Evolutionary conservation across 208 protist genomes (phyloP).

Genomic region (Trypanosoma vivax): DNA sequence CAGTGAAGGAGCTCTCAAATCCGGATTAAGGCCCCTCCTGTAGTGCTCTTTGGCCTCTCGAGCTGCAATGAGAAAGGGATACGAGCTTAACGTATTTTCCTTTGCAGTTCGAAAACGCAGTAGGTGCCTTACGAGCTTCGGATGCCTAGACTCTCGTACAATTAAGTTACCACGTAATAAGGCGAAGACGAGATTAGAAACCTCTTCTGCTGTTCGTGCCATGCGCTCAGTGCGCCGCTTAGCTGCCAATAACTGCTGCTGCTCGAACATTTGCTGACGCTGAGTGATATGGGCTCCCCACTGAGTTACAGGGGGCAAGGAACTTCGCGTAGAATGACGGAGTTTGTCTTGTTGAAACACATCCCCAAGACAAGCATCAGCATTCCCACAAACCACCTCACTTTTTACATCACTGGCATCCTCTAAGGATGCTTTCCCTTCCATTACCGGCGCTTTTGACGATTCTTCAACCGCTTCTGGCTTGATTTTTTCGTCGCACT

Average conservation of each 20-base stretch:
- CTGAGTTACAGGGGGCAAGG: constrained; percentile 23
- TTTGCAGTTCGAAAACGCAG: constrained; percentile 22
- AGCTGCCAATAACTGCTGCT: constrained; percentile 63
- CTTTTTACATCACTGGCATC: constrained; percentile 23
- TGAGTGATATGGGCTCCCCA: constrained; percentile 56
- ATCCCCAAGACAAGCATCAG: constrained; percentile 4
- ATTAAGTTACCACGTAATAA: constrained; percentile 47
- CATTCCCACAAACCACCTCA: constrained; percentile 10
- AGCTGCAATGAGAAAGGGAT: constrained; percentile 34
- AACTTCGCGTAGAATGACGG: too few species aligned
- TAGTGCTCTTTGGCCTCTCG: constrained; percentile 8
- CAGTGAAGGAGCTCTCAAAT: constrained; percentile 4
- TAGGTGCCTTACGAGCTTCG: constrained; percentile 34
- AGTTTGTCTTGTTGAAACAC: too few species aligned
- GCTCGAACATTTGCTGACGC: constrained; percentile 66
- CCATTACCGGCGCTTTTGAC: too few species aligned
- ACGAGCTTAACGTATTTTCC: constrained; percentile 3
- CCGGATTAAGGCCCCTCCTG: constrained; percentile 9
- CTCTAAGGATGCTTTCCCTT: neutral
- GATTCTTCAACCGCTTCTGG: too few species aligned
- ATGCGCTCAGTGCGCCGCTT: constrained; percentile 72
- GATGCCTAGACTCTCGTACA: constrained; percentile 56
- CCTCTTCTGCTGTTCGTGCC: constrained; percentile 35
- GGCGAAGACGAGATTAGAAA: constrained; percentile 36
- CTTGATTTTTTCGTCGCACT: constrained; percentile 28